Evolutionary conservation across 1,284 basidiomycete species (phyloP), one percentile per base, ranked within the genome.

Genomic region (Irpex sp.): DNA sequence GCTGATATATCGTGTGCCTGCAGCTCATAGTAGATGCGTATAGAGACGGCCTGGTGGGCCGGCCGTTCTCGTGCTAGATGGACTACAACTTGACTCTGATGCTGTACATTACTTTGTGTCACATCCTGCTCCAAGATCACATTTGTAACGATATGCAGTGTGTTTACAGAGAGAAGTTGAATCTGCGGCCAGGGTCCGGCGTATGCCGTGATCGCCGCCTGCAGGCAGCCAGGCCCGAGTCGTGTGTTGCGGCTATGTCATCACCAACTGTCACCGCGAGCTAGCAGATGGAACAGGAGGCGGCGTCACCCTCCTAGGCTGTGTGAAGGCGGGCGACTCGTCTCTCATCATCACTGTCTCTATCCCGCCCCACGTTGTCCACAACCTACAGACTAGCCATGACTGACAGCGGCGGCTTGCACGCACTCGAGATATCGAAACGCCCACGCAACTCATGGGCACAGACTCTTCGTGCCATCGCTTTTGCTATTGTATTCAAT

Each of bases 401-500:
- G 67, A 54, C 57, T 37, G 57, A 62, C 47, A 57, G 53, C 57
- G 39, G 63, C 21, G 66, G 36, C 31, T 70, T 79, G 43, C 77
- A 88, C 73, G 77, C 79, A 8, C 72, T 89, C 15, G 86, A 87
- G 17, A 89, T 93, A 63, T 68, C 77, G 49, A 70, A 78, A 58
- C 84, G 93, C 21, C 87, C 87, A 4, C 76, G 80, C 3, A 76
- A 75, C 64, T 76, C 85, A 60, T 89, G 88, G 82, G 66, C 71
- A 43, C 83, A 85, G 69, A 77, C 76, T 5, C 68, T 86, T 39
- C 75, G 82, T 46, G 86, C 81, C 53, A 60, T 86, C 11, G 67
- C 84, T 19, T 92, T 88, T 71, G 74, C 79, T 26, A 43, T 89
- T 47, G 67, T 90, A 33, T 95, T 94, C 79, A 77, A 86, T 68